Evolutionary conservation across 305 asterid species (phyloP), one percentile per base, ranked within the genome.

Genomic region (Stenogyne calaminthoides): DNA sequence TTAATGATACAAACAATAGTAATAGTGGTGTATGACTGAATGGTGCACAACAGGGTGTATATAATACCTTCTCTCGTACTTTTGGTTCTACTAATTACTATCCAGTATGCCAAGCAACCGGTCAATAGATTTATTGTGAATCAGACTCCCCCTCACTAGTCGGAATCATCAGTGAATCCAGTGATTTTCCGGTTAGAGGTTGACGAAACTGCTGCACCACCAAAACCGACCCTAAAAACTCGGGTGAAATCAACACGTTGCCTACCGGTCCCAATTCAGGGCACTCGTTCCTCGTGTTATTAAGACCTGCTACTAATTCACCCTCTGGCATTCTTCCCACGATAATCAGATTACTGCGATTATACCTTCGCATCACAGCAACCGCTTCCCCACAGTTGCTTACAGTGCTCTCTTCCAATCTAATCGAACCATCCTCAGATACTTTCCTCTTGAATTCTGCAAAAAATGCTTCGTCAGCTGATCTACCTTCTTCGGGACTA

Each of bases 141-240:
- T 55, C 60, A 55, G 60, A 55, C 34, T 55, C 60, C 14, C 11
- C 60, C 60, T 55, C 60, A 55, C 4, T 9, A 8, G 60, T 20
- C 32, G 60, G 60, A 19, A 5, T 55, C 34, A 54, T 54, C 74
- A 88, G 40, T 3, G 95, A 80, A 44, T 69, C 72, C 77, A 88
- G 51, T 2, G 95, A 80, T 34, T 69, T 72, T n/a, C 71, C 70
- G 0, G 86, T 62, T 18, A 86, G 66, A 67, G 72, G 75, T 44
- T 77, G 75, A 0, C 91, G 74, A 39, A 88, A 87, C 78, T 89
- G 96, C 81, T 91, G 97, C 86, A 89, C 91, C 74, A 91, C 93
- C 82, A 91, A 18, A 46, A 88, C 88, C 3, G 97, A 88, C 4
- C 92, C 36, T 2, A 85, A 75, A 62, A 85, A 85, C 2, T 79